Evolutionary conservation across 768 basidiomycete species (phyloP).

Genomic region (Suillus luteus): DNA sequence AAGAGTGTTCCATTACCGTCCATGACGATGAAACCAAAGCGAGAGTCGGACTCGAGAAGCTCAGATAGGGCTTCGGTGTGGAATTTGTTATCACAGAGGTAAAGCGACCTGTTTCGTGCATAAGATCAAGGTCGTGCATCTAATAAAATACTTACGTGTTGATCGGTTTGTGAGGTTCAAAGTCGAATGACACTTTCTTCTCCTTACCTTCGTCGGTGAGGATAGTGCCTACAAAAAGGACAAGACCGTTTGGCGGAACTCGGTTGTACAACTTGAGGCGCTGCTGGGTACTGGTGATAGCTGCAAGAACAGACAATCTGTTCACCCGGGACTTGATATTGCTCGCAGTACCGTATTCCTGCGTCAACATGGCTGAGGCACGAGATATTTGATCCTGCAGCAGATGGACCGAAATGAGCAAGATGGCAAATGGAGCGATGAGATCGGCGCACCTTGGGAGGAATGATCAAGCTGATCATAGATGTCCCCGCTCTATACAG

Average conservation of each 20-base stretch:
- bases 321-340: conserved; percentile 99
- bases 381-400: conserved; percentile 90
- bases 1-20: conserved; percentile 98
- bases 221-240: conserved; percentile 97
- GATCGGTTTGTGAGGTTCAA: conserved; percentile 98
- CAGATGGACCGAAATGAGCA: conserved; percentile 12
- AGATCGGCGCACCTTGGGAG: conserved; percentile 70
- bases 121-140: conserved; percentile 9
- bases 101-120: conserved; percentile 71
- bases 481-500: conserved; percentile 83
- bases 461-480: conserved; percentile 98
- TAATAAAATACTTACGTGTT: conserved; percentile 72
- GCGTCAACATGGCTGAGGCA: conserved; percentile 93
- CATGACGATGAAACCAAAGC: conserved; percentile 99
- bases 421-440: conserved; percentile 8
- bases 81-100: conserved; percentile 99
- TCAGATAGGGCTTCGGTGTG: conserved; percentile 98
- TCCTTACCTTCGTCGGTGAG: conserved; percentile 99
- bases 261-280: conserved; percentile 82
- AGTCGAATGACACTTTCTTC: conserved; percentile 98
- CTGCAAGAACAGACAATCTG: conserved; percentile 94
- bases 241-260: conserved; percentile 94
- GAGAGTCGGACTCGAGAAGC: conserved; percentile 93
- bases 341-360: conserved; percentile 98
- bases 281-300: conserved; percentile 98